Conservation (phyloP, 2,329 filamentous ascomycete species). For the Kalaharituber pfeilii region DNA sequence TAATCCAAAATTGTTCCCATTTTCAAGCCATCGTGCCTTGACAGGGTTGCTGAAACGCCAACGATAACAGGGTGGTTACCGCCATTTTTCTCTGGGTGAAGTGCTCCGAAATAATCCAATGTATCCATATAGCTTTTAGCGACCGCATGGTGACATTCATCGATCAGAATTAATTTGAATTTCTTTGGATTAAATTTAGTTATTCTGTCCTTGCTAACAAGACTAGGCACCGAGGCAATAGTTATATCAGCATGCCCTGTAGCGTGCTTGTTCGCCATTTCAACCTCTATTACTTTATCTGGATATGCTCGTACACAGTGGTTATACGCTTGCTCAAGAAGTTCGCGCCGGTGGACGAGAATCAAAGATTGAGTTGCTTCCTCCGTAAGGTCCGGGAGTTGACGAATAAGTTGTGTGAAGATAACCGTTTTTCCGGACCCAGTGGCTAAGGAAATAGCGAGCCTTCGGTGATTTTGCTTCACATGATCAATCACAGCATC, state of each 20-base stretch:
- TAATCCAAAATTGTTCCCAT: slow-evolving; percentile 22
- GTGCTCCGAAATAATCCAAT: slow-evolving; percentile 61
- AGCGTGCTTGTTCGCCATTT: slow-evolving; percentile 65
- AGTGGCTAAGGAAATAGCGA: slow-evolving; percentile 74
- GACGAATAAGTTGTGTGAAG: slow-evolving; percentile 85
- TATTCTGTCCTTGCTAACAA: slow-evolving; percentile 53
- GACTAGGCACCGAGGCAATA: slow-evolving; percentile 73
- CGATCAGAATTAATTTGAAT: slow-evolving; percentile 85
- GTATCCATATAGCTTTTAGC: slow-evolving; percentile 59
- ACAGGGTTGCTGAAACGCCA: slow-evolving; percentile 70
- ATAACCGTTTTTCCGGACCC: slow-evolving; percentile 88
- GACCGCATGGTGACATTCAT: slow-evolving; percentile 94
- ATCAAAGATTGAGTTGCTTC: slow-evolving; percentile 65
- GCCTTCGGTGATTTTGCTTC: slow-evolving; percentile 51
- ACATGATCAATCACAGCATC: slow-evolving; percentile 57
- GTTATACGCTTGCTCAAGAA: slow-evolving; percentile 80
- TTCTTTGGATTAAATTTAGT: slow-evolving; percentile 57
- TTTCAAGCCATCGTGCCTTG: slow-evolving; percentile 25
- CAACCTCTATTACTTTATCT: slow-evolving; percentile 63
- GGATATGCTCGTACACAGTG: slow-evolving; percentile 76
- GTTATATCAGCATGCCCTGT: slow-evolving; percentile 79
- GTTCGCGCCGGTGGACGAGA: slow-evolving; percentile 75
- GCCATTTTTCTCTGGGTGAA: slow-evolving; percentile 32
- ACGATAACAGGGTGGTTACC: slow-evolving; percentile 48
- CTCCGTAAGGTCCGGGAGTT: slow-evolving; percentile 28